These are phyloP conservation scores for Olyra latifolia DNA, from an alignment of 176 grass and related monocot species.

Conservation along the genomic window DNA sequence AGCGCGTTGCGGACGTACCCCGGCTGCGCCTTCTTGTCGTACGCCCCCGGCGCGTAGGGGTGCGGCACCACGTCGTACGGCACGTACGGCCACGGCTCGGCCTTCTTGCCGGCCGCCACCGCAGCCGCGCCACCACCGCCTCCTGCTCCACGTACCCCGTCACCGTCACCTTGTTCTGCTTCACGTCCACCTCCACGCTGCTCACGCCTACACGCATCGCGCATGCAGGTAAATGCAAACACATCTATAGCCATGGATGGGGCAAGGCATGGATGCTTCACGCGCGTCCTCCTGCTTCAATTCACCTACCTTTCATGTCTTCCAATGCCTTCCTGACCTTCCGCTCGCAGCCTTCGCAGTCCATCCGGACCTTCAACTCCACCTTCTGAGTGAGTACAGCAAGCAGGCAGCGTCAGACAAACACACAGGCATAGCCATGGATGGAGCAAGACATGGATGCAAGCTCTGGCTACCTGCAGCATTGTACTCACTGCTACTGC, in stretches of 20 bases:
- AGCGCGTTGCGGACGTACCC: slow-evolving; percentile 60
- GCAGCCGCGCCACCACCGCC: slow-evolving; percentile 52
- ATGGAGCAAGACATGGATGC: too few relatives aligned
- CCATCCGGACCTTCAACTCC: slow-evolving; percentile 64
- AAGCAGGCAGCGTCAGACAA: not conserved
- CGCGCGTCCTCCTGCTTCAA: not conserved
- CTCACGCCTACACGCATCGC: slow-evolving; percentile 42
- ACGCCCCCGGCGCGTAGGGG: slow-evolving; percentile 57
- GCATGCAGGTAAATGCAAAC: too few relatives aligned
- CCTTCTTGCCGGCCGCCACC: slow-evolving; percentile 56
- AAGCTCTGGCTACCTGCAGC: not conserved
- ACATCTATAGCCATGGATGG: too few relatives aligned
- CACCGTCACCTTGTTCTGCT: slow-evolving; percentile 70
- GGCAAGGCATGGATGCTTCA: not conserved
- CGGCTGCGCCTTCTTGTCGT: slow-evolving; percentile 84
- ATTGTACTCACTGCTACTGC: not conserved
- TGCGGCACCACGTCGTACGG: slow-evolving; percentile 61
- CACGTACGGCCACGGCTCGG: slow-evolving; percentile 70
- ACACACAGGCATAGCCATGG: not conserved
- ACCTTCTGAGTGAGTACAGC: slow-evolving; percentile 36
- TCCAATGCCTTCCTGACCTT: slow-evolving; percentile 55
- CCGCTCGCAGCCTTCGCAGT: slow-evolving; percentile 82
- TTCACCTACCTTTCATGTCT: slow-evolving; percentile 50
- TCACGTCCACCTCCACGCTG: slow-evolving; percentile 48
- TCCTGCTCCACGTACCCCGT: slow-evolving; percentile 46